Base-by-base conservation (phyloP, 257 asterid genomes). In the Striga asiatica region DNA sequence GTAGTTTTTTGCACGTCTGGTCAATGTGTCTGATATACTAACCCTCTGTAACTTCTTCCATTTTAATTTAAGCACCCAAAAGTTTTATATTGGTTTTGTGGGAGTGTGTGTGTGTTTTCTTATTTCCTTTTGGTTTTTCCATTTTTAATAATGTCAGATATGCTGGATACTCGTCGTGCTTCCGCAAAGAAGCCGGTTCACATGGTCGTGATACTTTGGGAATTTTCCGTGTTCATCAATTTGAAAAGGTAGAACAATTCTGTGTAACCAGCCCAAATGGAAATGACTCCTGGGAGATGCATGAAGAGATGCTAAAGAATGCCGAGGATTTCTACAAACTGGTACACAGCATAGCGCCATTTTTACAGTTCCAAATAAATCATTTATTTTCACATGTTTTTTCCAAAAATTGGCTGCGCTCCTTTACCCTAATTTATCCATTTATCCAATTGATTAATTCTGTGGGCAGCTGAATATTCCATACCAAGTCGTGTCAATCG, bases 161-260 rank as follows among this genome's bases (percentile, higher is more conserved):
- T 73, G 95, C 97, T 42, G 98, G 98, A 54, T 87, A 80, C 42
- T 91, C 98, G 0, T 68, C 95, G 3, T 91, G 98, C 78, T 91
- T 91, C 65, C 88, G 95, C 17, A 87, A 91, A 72, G 97, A 87
- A 76, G 98, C 94, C 50, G 98, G 98, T 56, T 82, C 98, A 1
- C 98, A 91, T 71, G 98, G 98, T 29, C 81, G 93, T 0, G 97
- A 91, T 63, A 91, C 97, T 17, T 79, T 84, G 34, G 98, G 97
- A 56, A 91, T 91, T 51, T 91, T 91, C 67, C 84, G 97, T 29
- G 93, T 80, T 52, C 97, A 87, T 69, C 95, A 91, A 64, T 87
- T 91, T 73, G 98, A 87, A 70, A 91, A 91, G 76, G 80, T 87
- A 29, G 98, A 87, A 62, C 98, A 91, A 55, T 91, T 84, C 70